A percentile compares a stretch with the other conserved stretches of the same genome.
Conservation (phyloP, 768 basidiomycete genomes). For the Leccinum sublutescens region DNA sequence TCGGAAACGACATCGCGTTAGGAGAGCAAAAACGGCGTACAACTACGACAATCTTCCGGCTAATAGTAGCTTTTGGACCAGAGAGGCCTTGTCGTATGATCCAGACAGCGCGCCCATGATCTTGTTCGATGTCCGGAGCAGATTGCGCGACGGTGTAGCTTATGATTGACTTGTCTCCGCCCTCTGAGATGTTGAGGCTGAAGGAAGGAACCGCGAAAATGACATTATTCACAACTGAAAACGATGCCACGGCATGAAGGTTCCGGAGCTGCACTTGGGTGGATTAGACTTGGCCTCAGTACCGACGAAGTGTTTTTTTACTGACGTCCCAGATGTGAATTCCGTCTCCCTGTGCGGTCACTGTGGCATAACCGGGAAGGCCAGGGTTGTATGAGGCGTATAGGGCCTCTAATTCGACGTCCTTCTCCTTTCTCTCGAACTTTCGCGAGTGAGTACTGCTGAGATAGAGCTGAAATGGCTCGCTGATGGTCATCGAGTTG, state of each 20-base stretch:
- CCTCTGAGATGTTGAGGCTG: slow-evolving; percentile 36
- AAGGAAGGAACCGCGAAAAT: slow-evolving; percentile 60
- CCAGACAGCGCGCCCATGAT: slow-evolving; percentile 54
- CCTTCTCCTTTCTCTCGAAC: background rate
- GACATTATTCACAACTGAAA: slow-evolving; percentile 67
- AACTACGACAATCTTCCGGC: slow-evolving; percentile 42
- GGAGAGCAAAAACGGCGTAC: slow-evolving; percentile 37
- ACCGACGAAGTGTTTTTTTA: slow-evolving; percentile 10
- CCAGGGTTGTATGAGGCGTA: slow-evolving; percentile 18
- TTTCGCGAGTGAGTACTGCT: slow-evolving; percentile 20
- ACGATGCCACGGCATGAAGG: slow-evolving; percentile 63
- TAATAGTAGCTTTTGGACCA: slow-evolving; percentile 27
- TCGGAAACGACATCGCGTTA: slow-evolving; percentile 3
- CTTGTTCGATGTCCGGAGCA: slow-evolving; percentile 45
- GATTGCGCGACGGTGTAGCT: slow-evolving; percentile 56
- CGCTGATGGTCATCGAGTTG: slow-evolving; percentile 29
- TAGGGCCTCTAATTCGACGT: slow-evolving; percentile 6
- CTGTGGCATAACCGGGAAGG: slow-evolving; percentile 58
- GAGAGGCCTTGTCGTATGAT: slow-evolving; percentile 57
- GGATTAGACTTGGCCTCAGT: slow-evolving; percentile 9
- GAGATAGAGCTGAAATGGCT: slow-evolving; percentile 31
- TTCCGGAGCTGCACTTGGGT: slow-evolving; percentile 49
- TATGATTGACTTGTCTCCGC: slow-evolving; percentile 37
- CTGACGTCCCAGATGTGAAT: slow-evolving; percentile 73
- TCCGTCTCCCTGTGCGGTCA: slow-evolving; percentile 72